Base-by-base conservation (phyloP, 768 basidiomycete species). In the Leccinellum rugosiceps region DNA sequence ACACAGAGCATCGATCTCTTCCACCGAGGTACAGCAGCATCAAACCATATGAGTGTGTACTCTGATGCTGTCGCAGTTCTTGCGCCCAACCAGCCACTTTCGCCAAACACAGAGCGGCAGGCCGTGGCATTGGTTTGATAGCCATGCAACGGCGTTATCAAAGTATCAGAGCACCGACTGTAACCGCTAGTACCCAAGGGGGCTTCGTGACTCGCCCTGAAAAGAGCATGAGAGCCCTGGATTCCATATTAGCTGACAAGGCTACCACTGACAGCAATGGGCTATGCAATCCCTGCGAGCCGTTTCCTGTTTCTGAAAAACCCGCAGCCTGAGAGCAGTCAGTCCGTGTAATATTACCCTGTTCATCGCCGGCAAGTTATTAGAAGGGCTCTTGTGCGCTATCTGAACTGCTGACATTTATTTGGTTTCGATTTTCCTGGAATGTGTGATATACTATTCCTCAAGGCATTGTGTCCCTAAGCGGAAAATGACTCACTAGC, bases 1-100 rank as follows among this genome's bases (percentile, higher is more conserved):
- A 38, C 78, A 1, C 86, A 88, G 67, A 86, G 84, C 62, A 78
- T 85, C 21, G 17, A 72, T 77, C 0, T 77, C 84, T 0, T 71
- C 73, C 1, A 79, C 81, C 0, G 78, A 81, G 54, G 75, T 85
- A 64, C 80, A 82, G 56, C 66, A 75, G 72, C 85, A 86, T 50
- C n/a, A 71, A 38, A 38, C 38, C 38, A 38, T 54, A 61, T 45
- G 26, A 51, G 23, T 30, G 34, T 51, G 34, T 47, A 25, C 30
- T 2, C n/a, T 7, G 26, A 53, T 51, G 34, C 51, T 47, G 35
- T 43, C 46, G 13, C 26, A 19, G 35, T 21, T 52, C 34, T 44
- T 19, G 51, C 43, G 49, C 32, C 41, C 26, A 13, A 9, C 48
- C 54, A 85, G 83, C 74, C 79, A 1, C 68, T 81, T 83, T 76